Percentiles rank a stretch among this genome's conserved stretches.
Evolutionary conservation across 2,329 filamentous ascomycete genomes (phyloP).

Genomic region (Zasmidium angulare): DNA sequence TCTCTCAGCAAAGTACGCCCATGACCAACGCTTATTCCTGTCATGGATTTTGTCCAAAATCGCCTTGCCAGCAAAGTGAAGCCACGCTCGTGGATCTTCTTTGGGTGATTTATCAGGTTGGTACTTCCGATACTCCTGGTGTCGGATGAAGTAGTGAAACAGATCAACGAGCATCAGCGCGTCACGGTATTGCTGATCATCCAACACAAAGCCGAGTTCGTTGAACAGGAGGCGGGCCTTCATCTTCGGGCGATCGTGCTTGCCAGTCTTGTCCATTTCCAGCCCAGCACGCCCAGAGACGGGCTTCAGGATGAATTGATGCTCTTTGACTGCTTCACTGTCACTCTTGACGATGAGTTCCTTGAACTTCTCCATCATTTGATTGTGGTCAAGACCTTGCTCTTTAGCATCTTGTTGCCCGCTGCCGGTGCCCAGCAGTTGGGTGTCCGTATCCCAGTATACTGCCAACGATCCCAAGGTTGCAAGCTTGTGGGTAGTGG

Average conservation of each 20-base stretch:
- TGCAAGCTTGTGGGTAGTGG: slow-evolving; percentile 88
- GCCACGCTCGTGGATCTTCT: slow-evolving; percentile 89
- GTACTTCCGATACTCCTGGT: slow-evolving; percentile 93
- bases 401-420: slow-evolving; percentile 63
- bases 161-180: slow-evolving; percentile 96
- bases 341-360: slow-evolving; percentile 75
- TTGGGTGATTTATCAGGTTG: slow-evolving; percentile 84
- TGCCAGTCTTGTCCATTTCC: slow-evolving; percentile 90
- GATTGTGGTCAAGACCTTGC: slow-evolving; percentile 67
- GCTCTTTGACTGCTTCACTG: slow-evolving; percentile 55
- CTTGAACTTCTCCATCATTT: slow-evolving; percentile 75
- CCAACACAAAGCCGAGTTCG: slow-evolving; percentile 95
- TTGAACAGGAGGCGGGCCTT: slow-evolving; percentile 93
- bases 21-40: slow-evolving; percentile 87
- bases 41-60: slow-evolving; percentile 94
- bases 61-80: slow-evolving; percentile 85
- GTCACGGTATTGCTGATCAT: slow-evolving; percentile 96
- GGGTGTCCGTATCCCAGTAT: slow-evolving; percentile 97
- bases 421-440: slow-evolving; percentile 77
- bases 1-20: slow-evolving; percentile 91
- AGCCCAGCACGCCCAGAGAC: slow-evolving; percentile 94
- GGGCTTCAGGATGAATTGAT: slow-evolving; percentile 94
- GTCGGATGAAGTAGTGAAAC: slow-evolving; percentile 96
- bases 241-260: slow-evolving; percentile 74
- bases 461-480: slow-evolving; percentile 85